Evolutionary conservation across 2,329 filamentous ascomycete genomes (phyloP).

Genomic region (Penicillium sp.): DNA sequence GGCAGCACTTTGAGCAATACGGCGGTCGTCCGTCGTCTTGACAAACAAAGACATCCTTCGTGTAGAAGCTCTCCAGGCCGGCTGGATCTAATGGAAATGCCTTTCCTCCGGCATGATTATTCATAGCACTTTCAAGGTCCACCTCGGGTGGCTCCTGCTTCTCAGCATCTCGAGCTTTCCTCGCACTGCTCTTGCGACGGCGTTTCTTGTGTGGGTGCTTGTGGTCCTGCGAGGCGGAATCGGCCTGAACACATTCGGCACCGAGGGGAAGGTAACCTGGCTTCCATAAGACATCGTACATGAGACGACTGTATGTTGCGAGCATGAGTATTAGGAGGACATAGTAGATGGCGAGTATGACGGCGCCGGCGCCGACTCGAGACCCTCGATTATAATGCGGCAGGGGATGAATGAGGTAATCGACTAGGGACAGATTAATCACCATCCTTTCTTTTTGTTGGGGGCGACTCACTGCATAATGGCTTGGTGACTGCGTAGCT

Average conservation of each 20-base stretch:
- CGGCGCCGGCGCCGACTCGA: slow-evolving; percentile 57
- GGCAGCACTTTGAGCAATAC: slow-evolving; percentile 78
- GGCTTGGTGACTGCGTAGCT: slow-evolving; percentile 66
- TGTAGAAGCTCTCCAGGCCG: slow-evolving; percentile 71
- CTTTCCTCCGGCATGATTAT: slow-evolving; percentile 21
- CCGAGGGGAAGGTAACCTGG: slow-evolving; percentile 69
- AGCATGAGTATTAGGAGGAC: slow-evolving; percentile 64
- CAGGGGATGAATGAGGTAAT: slow-evolving; percentile 60
- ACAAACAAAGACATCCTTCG: slow-evolving; percentile 76
- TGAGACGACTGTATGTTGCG: slow-evolving; percentile 64
- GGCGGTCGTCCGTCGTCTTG: slow-evolving; percentile 75
- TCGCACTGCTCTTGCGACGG: slow-evolving; percentile 23
- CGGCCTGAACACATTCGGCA: slow-evolving; percentile 34
- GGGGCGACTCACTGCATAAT: slow-evolving; percentile 57
- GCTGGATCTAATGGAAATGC: slow-evolving; percentile 53
- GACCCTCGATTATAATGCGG: slow-evolving; percentile 35
- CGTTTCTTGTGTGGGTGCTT: slow-evolving; percentile 16
- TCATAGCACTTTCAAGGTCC: slow-evolving; percentile 29
- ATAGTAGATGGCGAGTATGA: slow-evolving; percentile 68
- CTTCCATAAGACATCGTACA: slow-evolving; percentile 62
- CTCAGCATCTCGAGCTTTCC: slow-evolving; percentile 22
- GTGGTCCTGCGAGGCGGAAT: slow-evolving; percentile 19
- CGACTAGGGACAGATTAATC: slow-evolving; percentile 47
- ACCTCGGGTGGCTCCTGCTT: slow-evolving; percentile 17
- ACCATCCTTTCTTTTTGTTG: neutral